A percentile compares a stretch with the other conserved stretches of the same genome.
Conservation (phyloP, 345 rosid species). For the Hibiscus mutabilis region DNA sequence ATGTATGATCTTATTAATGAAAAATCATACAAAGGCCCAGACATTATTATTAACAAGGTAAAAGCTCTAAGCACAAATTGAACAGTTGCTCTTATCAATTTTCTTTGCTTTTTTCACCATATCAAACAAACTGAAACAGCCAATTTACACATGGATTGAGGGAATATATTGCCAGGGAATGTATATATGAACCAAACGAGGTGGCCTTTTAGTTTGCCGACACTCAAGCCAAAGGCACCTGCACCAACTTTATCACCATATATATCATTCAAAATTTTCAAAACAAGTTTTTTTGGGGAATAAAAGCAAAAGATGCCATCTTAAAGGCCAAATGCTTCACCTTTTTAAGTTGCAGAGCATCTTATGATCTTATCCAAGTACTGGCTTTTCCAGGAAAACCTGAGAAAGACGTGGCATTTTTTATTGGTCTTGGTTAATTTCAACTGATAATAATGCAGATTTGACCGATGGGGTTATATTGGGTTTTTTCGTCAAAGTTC, state of each 20-base stretch:
- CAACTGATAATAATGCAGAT: neutral
- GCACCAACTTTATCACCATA: neutral
- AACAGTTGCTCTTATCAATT: too few relatives aligned
- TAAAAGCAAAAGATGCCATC: slow-evolving; percentile 1
- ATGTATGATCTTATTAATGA: too few relatives aligned
- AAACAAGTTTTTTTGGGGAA: neutral
- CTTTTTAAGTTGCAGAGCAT: slow-evolving; percentile 8
- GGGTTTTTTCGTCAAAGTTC: neutral
- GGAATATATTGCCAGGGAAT: neutral
- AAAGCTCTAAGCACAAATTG: neutral
- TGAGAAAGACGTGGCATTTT: neutral
- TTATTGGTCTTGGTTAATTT: neutral
- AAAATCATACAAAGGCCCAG: too few relatives aligned
- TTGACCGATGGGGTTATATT: neutral
- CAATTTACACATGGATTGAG: neutral
- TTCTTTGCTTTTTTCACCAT: too few relatives aligned
- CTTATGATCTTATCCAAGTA: slow-evolving; percentile 9
- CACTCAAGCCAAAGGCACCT: neutral
- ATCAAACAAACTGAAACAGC: neutral
- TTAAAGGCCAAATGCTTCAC: neutral
- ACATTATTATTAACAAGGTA: neutral
- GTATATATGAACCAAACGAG: neutral
- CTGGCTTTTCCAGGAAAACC: neutral
- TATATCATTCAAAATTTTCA: slow-evolving; percentile 6
- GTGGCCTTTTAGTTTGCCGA: neutral